Base-by-base conservation (phyloP, 2,329 filamentous ascomycete genomes). In the Claviceps humidiphila region DNA sequence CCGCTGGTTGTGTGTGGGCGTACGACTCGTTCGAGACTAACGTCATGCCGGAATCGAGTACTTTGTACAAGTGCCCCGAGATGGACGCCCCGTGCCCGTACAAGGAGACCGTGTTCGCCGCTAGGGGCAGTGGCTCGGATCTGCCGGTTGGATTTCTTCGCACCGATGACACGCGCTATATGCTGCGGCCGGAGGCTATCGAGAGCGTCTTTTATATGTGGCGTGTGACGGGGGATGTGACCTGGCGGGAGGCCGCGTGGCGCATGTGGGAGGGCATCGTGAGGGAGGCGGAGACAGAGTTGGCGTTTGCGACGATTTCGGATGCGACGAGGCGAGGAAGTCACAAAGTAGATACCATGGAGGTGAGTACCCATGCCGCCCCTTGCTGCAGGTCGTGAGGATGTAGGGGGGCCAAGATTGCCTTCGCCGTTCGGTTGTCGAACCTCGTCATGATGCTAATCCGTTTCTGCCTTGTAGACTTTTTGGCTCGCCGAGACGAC, bases 401-500 rank as follows among this genome's bases (percentile, higher is more conserved):
- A 42, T 22, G 8, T 14, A 7, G 7, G 14, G 9, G 16, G 16
- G 1, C 7, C 41, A 44, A 24, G 0, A 9, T 34, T 34, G 30
- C 11, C 9, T 11, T 34, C 20, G 20, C 20, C 20, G 20, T 20
- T 20, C 30, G 9, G 30, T 34, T 34, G 30, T 34, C 30, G 9
- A 34, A 11, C 26, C 26, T 24, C 20, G 40, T 42, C 41, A 24
- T 5, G 42, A 20, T 47, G 47, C 53, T 52, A 20, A 50, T 14
- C 26, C 9, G 5, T 8, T 26, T 44, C 4, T 34, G 30, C 30
- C 44, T 14, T 14, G 20, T 47, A 74, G 71, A 76, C 74, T 51
- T 88, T 87, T 62, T 89, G 85, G 82, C 71, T 86, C 59, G 81
- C 81, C 3, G 85, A 89, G 71, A 89, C 84, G 42, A 66, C 87